Evolutionary conservation across 805 yeast species (phyloP), one percentile per base, ranked within the genome.

Genomic region (Candida maris): DNA sequence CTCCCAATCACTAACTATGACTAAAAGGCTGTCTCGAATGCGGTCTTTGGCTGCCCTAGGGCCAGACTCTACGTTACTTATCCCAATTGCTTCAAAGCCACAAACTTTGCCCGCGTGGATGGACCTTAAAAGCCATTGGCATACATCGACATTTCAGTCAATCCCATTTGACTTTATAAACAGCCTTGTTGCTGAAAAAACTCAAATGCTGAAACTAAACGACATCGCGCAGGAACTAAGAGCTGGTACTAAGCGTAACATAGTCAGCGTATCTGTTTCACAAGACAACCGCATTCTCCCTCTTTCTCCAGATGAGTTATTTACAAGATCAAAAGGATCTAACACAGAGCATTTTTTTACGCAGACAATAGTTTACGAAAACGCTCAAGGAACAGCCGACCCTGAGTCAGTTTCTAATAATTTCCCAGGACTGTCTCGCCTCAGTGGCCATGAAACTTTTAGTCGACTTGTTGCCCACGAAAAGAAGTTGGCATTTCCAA

Each of bases 11-110:
- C n/a, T 42, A 8, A 23, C 45, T 1, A 34, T 41, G 15, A 39
- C 33, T 23, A 46, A 42, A 19, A 49, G 38, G 18, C 30, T 65
- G 34, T 68, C 73, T 27, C 62, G 79, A 38, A 73, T 72, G 37
- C 68, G 59, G 50, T 64, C 72, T 20, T 64, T 65, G 10, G 49
- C 75, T 2, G 71, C 68, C 7, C 51, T 81, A 6, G 48, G 74
- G 15, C 67, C 68, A 25, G 62, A 64, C 34, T 65, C 80, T 0
- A 70, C 82, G 6, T 50, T 85, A 16, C 65, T 74, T 29, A 54
- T 85, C 8, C 91, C 94, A 0, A 19, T 85, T 7, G 22, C 32
- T 17, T 51, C 58, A 10, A 49, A 53, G 3, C 51, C 61, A 2
- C 21, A 35, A 2, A 16, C 10, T 5, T 26, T 46, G 32, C 57